Conservation (phyloP, 768 basidiomycete species). For the Lyophyllum decastes region DNA sequence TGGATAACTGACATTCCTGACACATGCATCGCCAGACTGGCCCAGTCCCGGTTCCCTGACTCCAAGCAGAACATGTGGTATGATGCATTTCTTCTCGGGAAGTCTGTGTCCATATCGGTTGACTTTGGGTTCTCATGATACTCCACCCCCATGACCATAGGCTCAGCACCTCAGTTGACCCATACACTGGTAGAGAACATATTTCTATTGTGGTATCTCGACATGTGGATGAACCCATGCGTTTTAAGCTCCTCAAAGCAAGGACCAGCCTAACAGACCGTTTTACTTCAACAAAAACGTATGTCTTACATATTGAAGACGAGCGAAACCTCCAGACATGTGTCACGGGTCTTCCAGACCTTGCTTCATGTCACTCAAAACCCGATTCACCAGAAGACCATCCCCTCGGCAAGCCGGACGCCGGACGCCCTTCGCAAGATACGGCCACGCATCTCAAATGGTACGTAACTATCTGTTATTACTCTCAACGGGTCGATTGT, state of each 20-base stretch:
- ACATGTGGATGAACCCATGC: neutral
- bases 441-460: conserved; percentile 5
- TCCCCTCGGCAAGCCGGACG: conserved; percentile 2
- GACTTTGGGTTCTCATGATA: neutral
- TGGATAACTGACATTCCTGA: neutral
- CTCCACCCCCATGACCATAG: neutral
- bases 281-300: neutral
- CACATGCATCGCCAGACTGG: neutral
- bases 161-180: neutral
- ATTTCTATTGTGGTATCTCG: too few species aligned
- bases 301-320: conserved; percentile 3
- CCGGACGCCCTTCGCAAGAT: conserved; percentile 7
- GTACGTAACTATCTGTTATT: conserved; percentile 20
- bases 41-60: neutral
- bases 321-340: neutral
- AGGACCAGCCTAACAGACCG: neutral
- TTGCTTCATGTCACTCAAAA: neutral
- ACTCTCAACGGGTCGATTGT: conserved; percentile 15
- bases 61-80: neutral
- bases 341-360: neutral
- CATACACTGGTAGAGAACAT: too few species aligned
- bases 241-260: neutral
- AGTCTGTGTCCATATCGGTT: neutral
- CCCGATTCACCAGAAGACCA: conserved; percentile 1
- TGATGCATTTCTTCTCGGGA: neutral